Base-by-base conservation (phyloP, 116 monocot species). In the Iris pallida region DNA sequence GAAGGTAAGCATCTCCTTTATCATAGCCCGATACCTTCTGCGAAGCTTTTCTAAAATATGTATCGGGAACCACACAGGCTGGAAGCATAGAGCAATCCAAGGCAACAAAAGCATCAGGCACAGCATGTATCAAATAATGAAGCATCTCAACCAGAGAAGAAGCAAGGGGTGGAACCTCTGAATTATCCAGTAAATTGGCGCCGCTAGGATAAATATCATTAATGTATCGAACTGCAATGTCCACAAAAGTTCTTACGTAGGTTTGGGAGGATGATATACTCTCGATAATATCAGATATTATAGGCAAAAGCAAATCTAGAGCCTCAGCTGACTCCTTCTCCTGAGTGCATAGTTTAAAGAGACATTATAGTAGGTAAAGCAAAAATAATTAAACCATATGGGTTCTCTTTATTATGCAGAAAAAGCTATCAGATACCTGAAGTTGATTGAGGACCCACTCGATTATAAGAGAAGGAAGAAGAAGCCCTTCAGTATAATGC, bases 41-140 rank as follows among this genome's bases (percentile, higher is more conserved):
- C 55, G 61, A 59, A 60, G 51, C 58, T 47, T 60, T 63, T 68
- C 68, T 73, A 52, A 14, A 58, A 75, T 73, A 45, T 20, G 78
- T 58, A 79, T 82, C 76, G 79, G 90, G 88, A 63, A 76, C 78
- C 18, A 98, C 81, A 81, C 73, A 81, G 4, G 71, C n/a, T 20
- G 90, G 90, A 15, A 98, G 72, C 73, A 90, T 87, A 76, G 86
- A 90, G 65, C 86, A 90, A 66, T 93, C 93, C 75, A 92, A 79
- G 10, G 84, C 81, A 73, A 99, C 86, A 84, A 99, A 90, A 17
- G 82, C 74, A 77, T 99, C 98, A 55, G 98, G 98, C 9, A 81
- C 88, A 40, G 80, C 47, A 75, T 88, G 78, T 55, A 99, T 82
- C 76, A 99, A 70, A 64, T 88, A 90, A 14, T 81, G 81, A 64